Evolutionary conservation across 1,139 yeast genomes (phyloP), one percentile per base, ranked within the genome.

Genomic region (Trichomonascaceae sp.): DNA sequence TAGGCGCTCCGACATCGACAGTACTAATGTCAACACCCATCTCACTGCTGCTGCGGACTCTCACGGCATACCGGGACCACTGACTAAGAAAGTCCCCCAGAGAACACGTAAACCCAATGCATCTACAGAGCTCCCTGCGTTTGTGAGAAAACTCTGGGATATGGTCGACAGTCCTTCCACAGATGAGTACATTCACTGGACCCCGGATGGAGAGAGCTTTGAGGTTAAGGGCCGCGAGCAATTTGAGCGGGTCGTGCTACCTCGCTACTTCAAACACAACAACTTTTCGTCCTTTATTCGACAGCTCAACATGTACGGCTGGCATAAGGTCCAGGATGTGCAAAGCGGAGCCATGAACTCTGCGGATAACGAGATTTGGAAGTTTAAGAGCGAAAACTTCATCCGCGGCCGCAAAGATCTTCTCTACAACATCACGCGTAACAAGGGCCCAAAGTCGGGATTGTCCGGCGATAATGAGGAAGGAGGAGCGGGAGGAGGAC

Each of bases 261-360:
- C 97, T 6, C 78, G 76, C 48, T 87, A 84, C 56, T 89, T 85
- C 64, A 89, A 89, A 56, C 98, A 89, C 57, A 79, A 82, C 45
- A 87, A 89, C 56, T 87, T 89, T 60, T 87, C 97, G 18, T 76
- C 92, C 42, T 89, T 89, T 65, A 97, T 89, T 11, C 71, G 98
- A 38, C 98, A 89, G 54, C 67, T 89, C 51, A 89, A 89, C 58
- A 89, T 89, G 93, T 89, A 89, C 52, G 98, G 97, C 26, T 89
- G 94, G 85, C 97, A 89, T 59, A 89, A 89, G 59, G 89, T 89
- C 5, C 92, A 74, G 54, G 93, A 78, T 56, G 71, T 76, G 34
- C 75, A 60, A 32, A 67, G 72, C 17, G 89, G 89, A 1, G 69
- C 81, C 2, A 59, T 79, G 58, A 40, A 43, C 28, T 63, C 65